Conservation (phyloP, 2,329 filamentous ascomycete genomes). For the Zymoseptoria crescenta region DNA sequence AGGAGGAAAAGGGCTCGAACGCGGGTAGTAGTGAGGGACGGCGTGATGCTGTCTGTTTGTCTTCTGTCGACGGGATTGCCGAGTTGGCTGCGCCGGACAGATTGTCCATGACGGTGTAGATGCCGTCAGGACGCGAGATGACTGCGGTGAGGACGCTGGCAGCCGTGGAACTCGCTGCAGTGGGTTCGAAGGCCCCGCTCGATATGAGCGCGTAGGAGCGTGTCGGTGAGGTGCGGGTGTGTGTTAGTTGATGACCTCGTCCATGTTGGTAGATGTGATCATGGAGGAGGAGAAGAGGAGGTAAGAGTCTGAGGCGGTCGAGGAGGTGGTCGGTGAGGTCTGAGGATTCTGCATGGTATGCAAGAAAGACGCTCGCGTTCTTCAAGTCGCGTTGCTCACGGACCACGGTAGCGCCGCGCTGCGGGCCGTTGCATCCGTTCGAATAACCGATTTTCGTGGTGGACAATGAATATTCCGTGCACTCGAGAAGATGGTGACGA, state of each 20-base stretch:
- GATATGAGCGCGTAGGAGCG: slow-evolving; percentile 9
- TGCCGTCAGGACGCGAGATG: slow-evolving; percentile 17
- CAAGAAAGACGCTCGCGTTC: neutral
- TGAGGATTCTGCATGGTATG: neutral
- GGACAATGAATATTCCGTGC: neutral
- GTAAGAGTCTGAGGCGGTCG: neutral
- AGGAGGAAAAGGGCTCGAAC: slow-evolving; percentile 74
- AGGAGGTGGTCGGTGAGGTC: neutral
- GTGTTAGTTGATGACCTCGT: slow-evolving; percentile 6
- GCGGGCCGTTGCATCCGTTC: neutral
- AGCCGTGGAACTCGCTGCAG: neutral
- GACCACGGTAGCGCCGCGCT: neutral
- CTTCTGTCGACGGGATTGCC: slow-evolving; percentile 13
- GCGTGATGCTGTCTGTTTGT: slow-evolving; percentile 16
- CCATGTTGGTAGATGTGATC: slow-evolving; percentile 5
- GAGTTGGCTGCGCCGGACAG: slow-evolving; percentile 8
- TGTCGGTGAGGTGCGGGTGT: slow-evolving; percentile 4
- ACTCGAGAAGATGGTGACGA: neutral
- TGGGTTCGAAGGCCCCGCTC: slow-evolving; percentile 2
- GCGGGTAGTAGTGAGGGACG: slow-evolving; percentile 63
- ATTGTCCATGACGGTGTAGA: slow-evolving; percentile 18
- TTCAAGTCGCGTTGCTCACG: neutral
- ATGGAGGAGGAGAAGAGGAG: neutral
- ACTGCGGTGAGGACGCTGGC: neutral
- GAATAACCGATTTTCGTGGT: neutral